Conservation (phyloP, 495 filamentous ascomycete genomes). For the Cladorrhinum samala region DNA sequence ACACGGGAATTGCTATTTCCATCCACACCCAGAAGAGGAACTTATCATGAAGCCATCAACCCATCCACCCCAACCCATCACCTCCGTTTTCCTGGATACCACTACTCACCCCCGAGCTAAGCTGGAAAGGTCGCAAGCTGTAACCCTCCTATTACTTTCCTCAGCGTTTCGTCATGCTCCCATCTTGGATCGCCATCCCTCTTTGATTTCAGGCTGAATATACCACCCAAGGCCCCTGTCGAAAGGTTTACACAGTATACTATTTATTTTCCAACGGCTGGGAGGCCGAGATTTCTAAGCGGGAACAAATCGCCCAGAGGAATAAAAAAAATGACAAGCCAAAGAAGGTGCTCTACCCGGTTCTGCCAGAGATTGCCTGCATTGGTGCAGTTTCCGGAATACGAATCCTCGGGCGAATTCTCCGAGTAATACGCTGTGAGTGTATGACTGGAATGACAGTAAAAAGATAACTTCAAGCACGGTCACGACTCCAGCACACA, state of each 20-base stretch:
- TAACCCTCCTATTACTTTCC: not conserved
- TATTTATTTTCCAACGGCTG: not conserved
- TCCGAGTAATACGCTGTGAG: conserved; percentile 5
- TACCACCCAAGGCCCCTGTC: conserved; percentile 6
- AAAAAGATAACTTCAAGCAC: conserved; percentile 2
- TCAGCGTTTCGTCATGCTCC: not conserved
- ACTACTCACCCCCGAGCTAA: not conserved
- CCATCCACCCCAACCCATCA: not conserved
- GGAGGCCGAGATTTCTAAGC: not conserved
- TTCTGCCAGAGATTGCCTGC: conserved; percentile 6
- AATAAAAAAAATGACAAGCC: conserved; percentile 1
- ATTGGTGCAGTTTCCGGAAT: not conserved
- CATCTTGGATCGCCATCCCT: not conserved
- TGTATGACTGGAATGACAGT: not conserved
- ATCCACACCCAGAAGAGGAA: too few species aligned
- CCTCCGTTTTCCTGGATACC: too few species aligned
- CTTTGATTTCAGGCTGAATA: conserved; percentile 18
- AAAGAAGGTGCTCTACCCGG: conserved; percentile 12
- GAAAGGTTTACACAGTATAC: not conserved
- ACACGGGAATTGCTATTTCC: conserved; percentile 1
- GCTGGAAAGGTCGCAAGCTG: conserved; percentile 1
- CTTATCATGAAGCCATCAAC: too few species aligned
- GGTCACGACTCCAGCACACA: not conserved
- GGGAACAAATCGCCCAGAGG: not conserved
- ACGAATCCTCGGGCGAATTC: conserved; percentile 2